These are phyloP conservation scores for Lipomyces oligophaga DNA, from an alignment of 805 yeast genomes.

Conservation along the genomic window DNA sequence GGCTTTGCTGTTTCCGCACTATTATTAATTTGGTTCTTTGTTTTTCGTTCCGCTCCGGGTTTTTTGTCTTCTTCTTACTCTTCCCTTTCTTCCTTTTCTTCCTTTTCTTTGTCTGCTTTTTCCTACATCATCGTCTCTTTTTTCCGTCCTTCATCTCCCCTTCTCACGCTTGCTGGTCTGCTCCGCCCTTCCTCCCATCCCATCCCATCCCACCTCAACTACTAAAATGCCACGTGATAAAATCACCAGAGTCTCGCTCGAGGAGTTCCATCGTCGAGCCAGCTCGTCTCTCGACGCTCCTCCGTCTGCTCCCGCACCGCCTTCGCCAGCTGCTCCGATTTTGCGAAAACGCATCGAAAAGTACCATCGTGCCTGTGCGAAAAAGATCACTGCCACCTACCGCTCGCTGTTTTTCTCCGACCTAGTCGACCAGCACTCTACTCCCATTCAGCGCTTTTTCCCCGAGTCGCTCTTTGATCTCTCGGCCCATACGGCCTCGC, in stretches of 20 bases:
- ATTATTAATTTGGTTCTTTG: too few species aligned
- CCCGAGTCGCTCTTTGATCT: conserved; percentile 15
- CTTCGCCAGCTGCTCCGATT: conserved; percentile 12
- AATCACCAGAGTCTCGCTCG: conserved; percentile 15
- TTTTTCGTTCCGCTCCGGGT: background rate
- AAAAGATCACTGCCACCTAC: too few species aligned
- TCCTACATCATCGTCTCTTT: background rate
- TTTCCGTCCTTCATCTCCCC: too few species aligned
- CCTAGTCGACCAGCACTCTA: conserved; percentile 19
- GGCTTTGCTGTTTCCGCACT: too few species aligned
- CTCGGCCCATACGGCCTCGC: conserved; percentile 13
- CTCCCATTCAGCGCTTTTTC: conserved; percentile 24
- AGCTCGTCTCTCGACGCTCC: background rate
- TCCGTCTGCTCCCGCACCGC: background rate
- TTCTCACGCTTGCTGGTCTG: too few species aligned
- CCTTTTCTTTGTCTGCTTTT: background rate
- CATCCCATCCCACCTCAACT: background rate
- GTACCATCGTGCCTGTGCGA: too few species aligned
- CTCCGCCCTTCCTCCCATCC: background rate
- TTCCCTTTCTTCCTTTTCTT: background rate
- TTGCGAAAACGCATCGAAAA: conserved; percentile 18
- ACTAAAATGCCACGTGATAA: too few species aligned
- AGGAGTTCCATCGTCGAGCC: conserved; percentile 16
- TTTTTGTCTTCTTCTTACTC: background rate
- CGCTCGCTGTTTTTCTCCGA: conserved; percentile 26